Evolutionary conservation across 768 basidiomycete species (phyloP).

Genomic region (Psilocybe cyanescens): DNA sequence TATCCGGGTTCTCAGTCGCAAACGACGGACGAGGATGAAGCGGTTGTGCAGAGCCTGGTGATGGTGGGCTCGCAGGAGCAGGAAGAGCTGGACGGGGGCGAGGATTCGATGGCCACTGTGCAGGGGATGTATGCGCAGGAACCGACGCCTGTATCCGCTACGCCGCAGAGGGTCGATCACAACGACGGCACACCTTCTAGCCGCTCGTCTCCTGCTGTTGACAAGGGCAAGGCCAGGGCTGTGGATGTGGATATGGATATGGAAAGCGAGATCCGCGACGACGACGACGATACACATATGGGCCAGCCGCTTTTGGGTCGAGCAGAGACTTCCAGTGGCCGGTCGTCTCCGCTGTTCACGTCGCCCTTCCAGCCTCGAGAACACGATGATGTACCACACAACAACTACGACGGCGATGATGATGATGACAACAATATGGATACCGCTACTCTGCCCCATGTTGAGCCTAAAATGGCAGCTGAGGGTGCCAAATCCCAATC

Average conservation of each 20-base stretch:
- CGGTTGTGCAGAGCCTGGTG: not conserved
- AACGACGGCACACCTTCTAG: not conserved
- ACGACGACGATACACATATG: too few species aligned
- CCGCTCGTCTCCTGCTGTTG: not conserved
- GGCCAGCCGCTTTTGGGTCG: not conserved
- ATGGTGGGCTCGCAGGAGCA: not conserved
- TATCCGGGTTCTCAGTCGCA: not conserved
- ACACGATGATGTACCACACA: not conserved
- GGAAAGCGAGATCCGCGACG: not conserved
- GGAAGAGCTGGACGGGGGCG: not conserved
- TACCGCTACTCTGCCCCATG: not conserved
- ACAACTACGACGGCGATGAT: not conserved
- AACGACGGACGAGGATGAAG: not conserved
- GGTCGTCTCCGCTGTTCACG: conserved; percentile 8
- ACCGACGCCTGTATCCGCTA: not conserved
- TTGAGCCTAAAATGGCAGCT: not conserved
- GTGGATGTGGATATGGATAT: not conserved
- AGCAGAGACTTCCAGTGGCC: not conserved
- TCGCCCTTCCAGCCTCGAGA: not conserved
- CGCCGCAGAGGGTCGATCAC: not conserved
- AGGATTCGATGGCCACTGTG: not conserved
- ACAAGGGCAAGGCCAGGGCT: not conserved
- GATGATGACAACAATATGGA: not conserved
- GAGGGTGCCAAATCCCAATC: not conserved
- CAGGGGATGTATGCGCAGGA: not conserved